Evolutionary conservation across 2,329 filamentous ascomycete genomes (phyloP), one percentile per base, ranked within the genome.

Genomic region (Diaporthe sp.): DNA sequence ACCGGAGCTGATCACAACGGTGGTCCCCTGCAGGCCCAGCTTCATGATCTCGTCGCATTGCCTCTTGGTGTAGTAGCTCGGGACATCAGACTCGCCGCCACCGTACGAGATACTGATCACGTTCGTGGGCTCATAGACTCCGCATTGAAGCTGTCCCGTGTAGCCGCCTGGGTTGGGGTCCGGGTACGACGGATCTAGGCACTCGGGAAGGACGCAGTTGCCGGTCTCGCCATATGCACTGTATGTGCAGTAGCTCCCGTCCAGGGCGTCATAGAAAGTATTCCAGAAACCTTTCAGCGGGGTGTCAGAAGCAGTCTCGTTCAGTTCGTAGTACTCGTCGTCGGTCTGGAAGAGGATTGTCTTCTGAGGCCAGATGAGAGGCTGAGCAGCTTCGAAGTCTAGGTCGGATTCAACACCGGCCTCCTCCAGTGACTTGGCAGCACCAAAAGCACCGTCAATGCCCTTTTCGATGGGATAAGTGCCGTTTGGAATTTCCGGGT

Each of bases 101-200:
- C 88, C 88, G 75, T 89, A 89, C 0, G 87, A 89, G 65, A 89
- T 86, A 13, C 84, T 85, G 63, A 88, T 85, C n/a, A 90, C 88
- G 75, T 90, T 88, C 2, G 88, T 87, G 5, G 87, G 85, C 79
- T 87, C 85, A 81, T 77, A 78, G 6, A 73, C 75, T 57, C 79
- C 80, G 76, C 81, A 85, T 74, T 81, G 81, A 6, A 84, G 80
- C 75, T 82, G 79, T 17, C 87, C 87, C 71, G 86, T 85, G 82
- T 90, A 91, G 10, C 89, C 89, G 15, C 83, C 86, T n/a, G 79
- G n/a, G 82, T 83, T 80, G 4, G 84, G 82, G 77, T 89, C 85
- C 1, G 88, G 89, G 78, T 91, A 77, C 4, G 44, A 81, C 0
- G 89, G 87, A 77, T 91, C 89, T 9, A 88, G 82, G 25, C 81